Conservation (phyloP, 106 monocot species). For the Narthecium ossifragum region DNA sequence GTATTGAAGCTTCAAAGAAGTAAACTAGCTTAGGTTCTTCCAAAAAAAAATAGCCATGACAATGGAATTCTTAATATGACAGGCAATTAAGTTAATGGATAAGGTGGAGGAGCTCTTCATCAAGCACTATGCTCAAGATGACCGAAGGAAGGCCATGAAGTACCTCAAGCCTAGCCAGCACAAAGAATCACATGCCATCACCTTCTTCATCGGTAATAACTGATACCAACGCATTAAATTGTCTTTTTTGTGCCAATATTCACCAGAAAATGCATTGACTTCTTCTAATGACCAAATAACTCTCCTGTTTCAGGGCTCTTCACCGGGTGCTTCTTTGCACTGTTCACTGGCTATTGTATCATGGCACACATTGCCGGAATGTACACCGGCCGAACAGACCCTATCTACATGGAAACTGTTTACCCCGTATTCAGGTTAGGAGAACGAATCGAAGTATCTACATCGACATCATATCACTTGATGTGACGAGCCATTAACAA, state of each 20-base stretch:
- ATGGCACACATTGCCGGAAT: constrained; percentile 91
- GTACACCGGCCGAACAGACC: constrained; percentile 52
- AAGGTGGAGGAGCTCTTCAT: constrained; percentile 85
- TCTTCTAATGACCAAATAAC: neutral
- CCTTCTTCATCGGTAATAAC: constrained; percentile 84
- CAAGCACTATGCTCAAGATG: constrained; percentile 64
- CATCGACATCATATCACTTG: neutral
- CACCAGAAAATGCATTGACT: neutral
- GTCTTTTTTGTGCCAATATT: neutral
- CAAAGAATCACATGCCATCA: constrained; percentile 72
- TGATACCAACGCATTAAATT: neutral
- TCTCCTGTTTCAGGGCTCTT: constrained; percentile 59
- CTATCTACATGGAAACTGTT: constrained; percentile 90
- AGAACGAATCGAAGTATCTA: neutral
- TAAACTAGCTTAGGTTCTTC: neutral
- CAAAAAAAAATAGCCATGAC: too few relatives aligned
- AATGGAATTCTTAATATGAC: constrained; percentile 1
- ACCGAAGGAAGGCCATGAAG: constrained; percentile 82
- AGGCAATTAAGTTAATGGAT: constrained; percentile 74
- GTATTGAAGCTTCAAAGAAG: too few relatives aligned
- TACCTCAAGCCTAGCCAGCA: constrained; percentile 75
- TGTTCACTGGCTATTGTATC: constrained; percentile 83
- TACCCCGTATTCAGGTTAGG: constrained; percentile 86
- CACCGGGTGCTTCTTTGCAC: constrained; percentile 76
- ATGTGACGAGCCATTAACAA: neutral